phyloP scores from a whole-genome alignment of 306 rosid species.

The Malus asiatica region DNA sequence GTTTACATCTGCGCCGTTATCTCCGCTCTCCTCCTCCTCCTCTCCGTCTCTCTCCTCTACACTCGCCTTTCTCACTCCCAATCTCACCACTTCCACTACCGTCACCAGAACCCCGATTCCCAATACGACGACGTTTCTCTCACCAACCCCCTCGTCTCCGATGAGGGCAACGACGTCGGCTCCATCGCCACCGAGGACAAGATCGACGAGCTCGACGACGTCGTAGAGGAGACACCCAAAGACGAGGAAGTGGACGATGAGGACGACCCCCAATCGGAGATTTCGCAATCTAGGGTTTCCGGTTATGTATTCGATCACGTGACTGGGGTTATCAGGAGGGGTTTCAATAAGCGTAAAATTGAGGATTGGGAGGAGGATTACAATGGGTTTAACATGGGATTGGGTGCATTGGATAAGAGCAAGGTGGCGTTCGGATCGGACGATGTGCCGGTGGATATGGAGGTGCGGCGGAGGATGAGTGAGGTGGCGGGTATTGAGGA shows the following conservation, averaged over 20 bases:
- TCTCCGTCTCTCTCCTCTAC: constrained; percentile 77
- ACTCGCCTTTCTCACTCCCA: constrained; percentile 61
- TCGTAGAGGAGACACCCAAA: constrained; percentile 14
- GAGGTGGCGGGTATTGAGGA: constrained; percentile 49
- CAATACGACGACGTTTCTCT: constrained; percentile 25
- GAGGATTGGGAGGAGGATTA: constrained; percentile 47
- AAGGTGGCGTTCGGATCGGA: constrained; percentile 65
- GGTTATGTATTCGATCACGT: constrained; percentile 67
- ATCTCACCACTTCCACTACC: constrained; percentile 17
- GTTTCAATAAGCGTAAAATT: constrained; percentile 37
- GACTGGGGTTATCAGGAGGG: constrained; percentile 46
- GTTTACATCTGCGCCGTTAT: constrained; percentile 55
- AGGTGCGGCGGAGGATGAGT: constrained; percentile 28
- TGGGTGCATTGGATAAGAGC: constrained; percentile 37
- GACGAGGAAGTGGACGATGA: constrained; percentile 47
- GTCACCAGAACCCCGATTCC: not conserved
- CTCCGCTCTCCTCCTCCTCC: constrained; percentile 60
- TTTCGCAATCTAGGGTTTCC: constrained; percentile 21
- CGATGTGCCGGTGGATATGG: constrained; percentile 61
- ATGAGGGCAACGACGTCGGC: constrained; percentile 18
- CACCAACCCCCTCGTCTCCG: constrained; percentile 39
- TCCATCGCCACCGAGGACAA: constrained; percentile 44
- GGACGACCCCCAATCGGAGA: constrained; percentile 36
- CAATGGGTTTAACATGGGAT: constrained; percentile 29
- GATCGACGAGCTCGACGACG: constrained; percentile 71